Percentiles rank a stretch among this genome's conserved stretches.
Conservation (phyloP, 768 basidiomycete species). For the Pholiota microspora region DNA sequence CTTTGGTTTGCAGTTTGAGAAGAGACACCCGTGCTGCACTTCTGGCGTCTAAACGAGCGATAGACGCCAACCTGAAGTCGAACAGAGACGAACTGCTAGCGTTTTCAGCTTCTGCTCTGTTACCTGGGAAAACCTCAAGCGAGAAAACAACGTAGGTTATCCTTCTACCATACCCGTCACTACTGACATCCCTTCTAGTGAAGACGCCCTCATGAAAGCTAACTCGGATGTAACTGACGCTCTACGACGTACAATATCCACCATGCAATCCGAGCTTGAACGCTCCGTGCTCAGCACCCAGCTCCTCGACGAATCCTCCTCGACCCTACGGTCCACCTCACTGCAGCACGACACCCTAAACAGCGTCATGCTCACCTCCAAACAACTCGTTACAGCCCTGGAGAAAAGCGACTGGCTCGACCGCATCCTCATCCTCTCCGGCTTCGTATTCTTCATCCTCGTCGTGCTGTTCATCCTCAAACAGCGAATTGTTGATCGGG, state of each 20-base stretch:
- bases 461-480: slow-evolving; percentile 87
- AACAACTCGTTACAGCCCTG: slow-evolving; percentile 81
- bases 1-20: slow-evolving; percentile 42
- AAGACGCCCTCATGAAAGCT: slow-evolving; percentile 87
- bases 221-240: slow-evolving; percentile 87
- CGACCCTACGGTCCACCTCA: slow-evolving; percentile 72
- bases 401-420: slow-evolving; percentile 93
- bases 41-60: slow-evolving; percentile 69
- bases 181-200: slow-evolving; percentile 36
- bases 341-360: slow-evolving; percentile 74
- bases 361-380: slow-evolving; percentile 72
- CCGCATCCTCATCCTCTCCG: slow-evolving; percentile 79
- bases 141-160: slow-evolving; percentile 60
- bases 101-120: slow-evolving; percentile 41
- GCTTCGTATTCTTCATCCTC: slow-evolving; percentile 79
- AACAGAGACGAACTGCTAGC: slow-evolving; percentile 69
- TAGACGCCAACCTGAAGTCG: slow-evolving; percentile 59
- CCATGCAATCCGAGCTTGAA: slow-evolving; percentile 94
- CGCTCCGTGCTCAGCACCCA: slow-evolving; percentile 83
- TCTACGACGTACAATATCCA: slow-evolving; percentile 74
- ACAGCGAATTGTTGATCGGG: slow-evolving; percentile 79
- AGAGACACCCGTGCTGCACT: slow-evolving; percentile 66
- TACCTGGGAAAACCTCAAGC: slow-evolving; percentile 44
- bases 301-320: slow-evolving; percentile 81
- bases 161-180: slow-evolving; percentile 14